Conservation (phyloP, 495 filamentous ascomycete species). For the Lindgomyces ingoldianus region DNA sequence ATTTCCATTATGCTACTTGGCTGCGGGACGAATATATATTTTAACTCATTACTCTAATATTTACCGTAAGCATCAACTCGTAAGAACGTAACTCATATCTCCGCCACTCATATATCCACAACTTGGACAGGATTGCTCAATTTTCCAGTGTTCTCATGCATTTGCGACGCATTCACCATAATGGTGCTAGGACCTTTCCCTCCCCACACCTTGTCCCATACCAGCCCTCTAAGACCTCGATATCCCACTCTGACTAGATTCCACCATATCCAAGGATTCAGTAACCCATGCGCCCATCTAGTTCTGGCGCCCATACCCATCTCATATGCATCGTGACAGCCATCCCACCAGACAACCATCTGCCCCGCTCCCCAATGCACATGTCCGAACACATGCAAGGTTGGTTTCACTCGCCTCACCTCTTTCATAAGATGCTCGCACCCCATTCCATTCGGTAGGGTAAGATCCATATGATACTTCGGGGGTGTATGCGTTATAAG, state of each 20-base stretch:
- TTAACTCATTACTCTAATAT: conserved; percentile 7
- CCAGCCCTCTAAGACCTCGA: conserved; percentile 62
- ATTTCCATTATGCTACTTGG: not conserved
- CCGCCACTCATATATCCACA: conserved; percentile 58
- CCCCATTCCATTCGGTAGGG: conserved; percentile 59
- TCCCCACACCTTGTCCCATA: conserved; percentile 73
- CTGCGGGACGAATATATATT: not conserved
- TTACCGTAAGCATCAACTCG: not conserved
- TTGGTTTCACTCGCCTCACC: conserved; percentile 75
- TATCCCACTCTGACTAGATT: conserved; percentile 61
- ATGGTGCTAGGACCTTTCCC: conserved; percentile 59
- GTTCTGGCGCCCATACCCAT: conserved; percentile 55
- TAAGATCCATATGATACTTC: conserved; percentile 70
- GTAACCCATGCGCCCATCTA: conserved; percentile 53
- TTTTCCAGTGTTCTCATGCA: conserved; percentile 65
- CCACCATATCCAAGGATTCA: conserved; percentile 59
- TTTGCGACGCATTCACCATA: conserved; percentile 78
- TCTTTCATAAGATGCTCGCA: conserved; percentile 75
- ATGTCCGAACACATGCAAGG: conserved; percentile 87
- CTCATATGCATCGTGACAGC: conserved; percentile 72
- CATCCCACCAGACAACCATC: conserved; percentile 75
- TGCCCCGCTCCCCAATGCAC: conserved; percentile 67
- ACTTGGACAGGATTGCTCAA: conserved; percentile 65
- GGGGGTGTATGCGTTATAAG: conserved; percentile 82
- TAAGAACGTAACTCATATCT: conserved; percentile 35